phyloP scores from a whole-genome alignment of 106 monocot species.

The Allium fistulosum region DNA sequence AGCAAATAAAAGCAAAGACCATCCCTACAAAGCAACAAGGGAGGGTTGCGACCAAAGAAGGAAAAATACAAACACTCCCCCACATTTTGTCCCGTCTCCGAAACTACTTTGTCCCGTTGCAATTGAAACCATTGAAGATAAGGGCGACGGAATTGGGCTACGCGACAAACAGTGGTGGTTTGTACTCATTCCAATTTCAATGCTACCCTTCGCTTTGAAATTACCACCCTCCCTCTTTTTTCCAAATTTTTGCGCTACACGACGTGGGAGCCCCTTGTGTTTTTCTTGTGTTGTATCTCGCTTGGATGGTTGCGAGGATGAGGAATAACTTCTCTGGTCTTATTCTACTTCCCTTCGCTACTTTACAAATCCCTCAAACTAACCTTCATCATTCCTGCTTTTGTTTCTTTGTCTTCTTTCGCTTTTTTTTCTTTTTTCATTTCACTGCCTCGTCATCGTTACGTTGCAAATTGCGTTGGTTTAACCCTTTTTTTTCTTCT shows the following conservation, averaged over 20 bases:
- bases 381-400: background rate
- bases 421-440: background rate
- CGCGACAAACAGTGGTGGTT: background rate
- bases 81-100: constrained; percentile 2
- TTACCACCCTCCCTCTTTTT: background rate
- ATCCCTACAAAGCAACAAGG: background rate
- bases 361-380: background rate
- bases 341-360: background rate
- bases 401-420: background rate
- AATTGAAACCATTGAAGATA: background rate
- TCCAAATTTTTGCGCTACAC: background rate
- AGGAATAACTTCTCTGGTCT: constrained; percentile 8
- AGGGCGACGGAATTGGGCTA: background rate
- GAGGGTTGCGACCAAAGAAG: background rate
- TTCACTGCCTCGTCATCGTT: too few species aligned
- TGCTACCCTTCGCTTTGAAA: background rate
- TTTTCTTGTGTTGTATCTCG: background rate
- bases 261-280: constrained; percentile 1
- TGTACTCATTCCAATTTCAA: background rate
- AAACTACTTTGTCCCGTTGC: background rate
- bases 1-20: too few species aligned
- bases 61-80: background rate
- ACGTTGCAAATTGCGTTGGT: background rate
- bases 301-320: constrained; percentile 6
- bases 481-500: background rate